phyloP scores from a whole-genome alignment of 2,329 filamentous ascomycete genomes.

The Daldinia eschscholtzii region DNA sequence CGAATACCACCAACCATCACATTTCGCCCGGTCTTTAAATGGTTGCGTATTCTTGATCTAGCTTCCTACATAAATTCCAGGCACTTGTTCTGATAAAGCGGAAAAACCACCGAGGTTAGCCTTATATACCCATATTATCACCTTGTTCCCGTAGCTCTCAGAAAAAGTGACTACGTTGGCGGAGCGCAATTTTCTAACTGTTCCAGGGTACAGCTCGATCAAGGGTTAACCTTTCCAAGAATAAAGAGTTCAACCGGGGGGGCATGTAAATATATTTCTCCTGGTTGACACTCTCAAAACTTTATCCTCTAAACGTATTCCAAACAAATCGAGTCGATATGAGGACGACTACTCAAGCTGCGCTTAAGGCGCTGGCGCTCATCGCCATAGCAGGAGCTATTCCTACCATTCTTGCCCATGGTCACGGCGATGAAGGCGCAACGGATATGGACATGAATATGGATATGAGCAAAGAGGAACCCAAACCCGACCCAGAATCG shows the following conservation, averaged over 20 bases:
- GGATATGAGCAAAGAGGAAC: slow-evolving; percentile 51
- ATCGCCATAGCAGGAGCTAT: slow-evolving; percentile 51
- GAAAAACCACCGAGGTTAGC: slow-evolving; percentile 17
- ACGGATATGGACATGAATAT: slow-evolving; percentile 52
- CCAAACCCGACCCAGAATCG: slow-evolving; percentile 47
- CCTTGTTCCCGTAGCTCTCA: not conserved
- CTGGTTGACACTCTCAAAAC: slow-evolving; percentile 60
- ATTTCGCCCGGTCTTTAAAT: slow-evolving; percentile 22
- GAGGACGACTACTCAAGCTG: slow-evolving; percentile 44
- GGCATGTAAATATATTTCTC: slow-evolving; percentile 58
- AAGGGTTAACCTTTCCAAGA: slow-evolving; percentile 2
- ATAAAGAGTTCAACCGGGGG: slow-evolving; percentile 16
- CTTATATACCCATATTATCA: not conserved
- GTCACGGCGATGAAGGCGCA: slow-evolving; percentile 49
- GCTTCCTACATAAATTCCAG: slow-evolving; percentile 1
- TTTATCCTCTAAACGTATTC: slow-evolving; percentile 20
- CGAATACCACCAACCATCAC: slow-evolving; percentile 17
- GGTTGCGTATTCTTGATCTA: slow-evolving; percentile 12
- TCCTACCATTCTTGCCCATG: slow-evolving; percentile 52
- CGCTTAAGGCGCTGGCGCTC: slow-evolving; percentile 48
- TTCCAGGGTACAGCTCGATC: slow-evolving; percentile 10
- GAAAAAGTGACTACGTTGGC: slow-evolving; percentile 3
- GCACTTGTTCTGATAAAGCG: slow-evolving; percentile 8
- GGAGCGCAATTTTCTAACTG: slow-evolving; percentile 9
- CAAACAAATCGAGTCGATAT: slow-evolving; percentile 37